Conservation (phyloP, 768 basidiomycete genomes). For the Rhodotorula paludigena region DNA sequence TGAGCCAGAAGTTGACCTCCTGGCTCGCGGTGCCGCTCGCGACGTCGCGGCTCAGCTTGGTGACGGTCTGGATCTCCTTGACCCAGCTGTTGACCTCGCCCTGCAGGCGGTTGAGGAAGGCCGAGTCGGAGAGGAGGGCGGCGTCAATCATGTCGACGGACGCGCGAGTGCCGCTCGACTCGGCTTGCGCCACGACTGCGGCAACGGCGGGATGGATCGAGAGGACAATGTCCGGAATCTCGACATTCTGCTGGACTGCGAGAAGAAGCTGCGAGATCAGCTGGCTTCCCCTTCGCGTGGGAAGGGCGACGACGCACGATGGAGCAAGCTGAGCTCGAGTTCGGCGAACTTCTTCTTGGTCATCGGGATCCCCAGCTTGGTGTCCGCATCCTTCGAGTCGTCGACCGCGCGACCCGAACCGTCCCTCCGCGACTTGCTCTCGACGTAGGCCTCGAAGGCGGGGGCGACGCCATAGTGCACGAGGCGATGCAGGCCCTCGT, state of each 20-base stretch:
- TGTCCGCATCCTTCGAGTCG: slow-evolving; percentile 35
- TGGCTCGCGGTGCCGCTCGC: slow-evolving; percentile 92
- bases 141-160: slow-evolving; percentile 70
- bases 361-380: slow-evolving; percentile 80
- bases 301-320: slow-evolving; percentile 47
- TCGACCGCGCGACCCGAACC: slow-evolving; percentile 10
- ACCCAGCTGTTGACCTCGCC: slow-evolving; percentile 95
- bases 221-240: slow-evolving; percentile 94
- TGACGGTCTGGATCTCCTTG: slow-evolving; percentile 93
- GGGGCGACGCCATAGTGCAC: slow-evolving; percentile 94
- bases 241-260: slow-evolving; percentile 86
- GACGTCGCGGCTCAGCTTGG: slow-evolving; percentile 90
- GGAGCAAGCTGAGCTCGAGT: slow-evolving; percentile 84
- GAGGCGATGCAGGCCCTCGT: slow-evolving; percentile 89
- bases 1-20: slow-evolving; percentile 98
- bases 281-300: no score
- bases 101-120: slow-evolving; percentile 89
- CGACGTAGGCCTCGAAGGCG: slow-evolving; percentile 97
- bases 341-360: slow-evolving; percentile 99
- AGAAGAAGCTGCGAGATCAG: no score
- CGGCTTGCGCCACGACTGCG: slow-evolving; percentile 66
- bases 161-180: slow-evolving; percentile 51
- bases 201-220: slow-evolving; percentile 85
- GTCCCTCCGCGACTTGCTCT: slow-evolving; percentile 60
- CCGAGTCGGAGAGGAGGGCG: slow-evolving; percentile 75